A percentile compares a stretch with the other conserved stretches of the same genome.
phyloP scores from a whole-genome alignment of 257 asterid genomes.

The Nemophila menziesii region DNA sequence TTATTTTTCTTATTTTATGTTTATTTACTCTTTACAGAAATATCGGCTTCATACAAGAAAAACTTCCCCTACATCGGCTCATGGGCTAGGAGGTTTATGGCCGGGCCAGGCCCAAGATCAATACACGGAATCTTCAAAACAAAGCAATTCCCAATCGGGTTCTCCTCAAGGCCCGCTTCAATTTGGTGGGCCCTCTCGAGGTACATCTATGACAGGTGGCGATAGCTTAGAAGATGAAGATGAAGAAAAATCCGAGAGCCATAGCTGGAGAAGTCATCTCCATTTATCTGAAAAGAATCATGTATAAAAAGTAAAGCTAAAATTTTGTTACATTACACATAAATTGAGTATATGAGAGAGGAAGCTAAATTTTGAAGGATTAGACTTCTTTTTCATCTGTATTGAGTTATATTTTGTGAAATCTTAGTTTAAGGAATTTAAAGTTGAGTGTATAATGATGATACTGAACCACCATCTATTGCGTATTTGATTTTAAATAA shows the following conservation, averaged over 20 bases:
- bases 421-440: slow-evolving; percentile 9
- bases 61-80: slow-evolving; percentile 17
- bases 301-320: slow-evolving; percentile 17
- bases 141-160: slow-evolving; percentile 31
- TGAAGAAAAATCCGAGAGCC: slow-evolving; percentile 34
- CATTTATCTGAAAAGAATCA: slow-evolving; percentile 10
- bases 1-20: too few species aligned
- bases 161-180: slow-evolving; percentile 39
- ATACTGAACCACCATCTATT: slow-evolving; percentile 4
- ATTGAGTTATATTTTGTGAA: background rate
- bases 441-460: slow-evolving; percentile 6
- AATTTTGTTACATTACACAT: slow-evolving; percentile 15
- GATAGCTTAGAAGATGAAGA: slow-evolving; percentile 40
- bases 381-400: slow-evolving; percentile 21
- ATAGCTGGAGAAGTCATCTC: slow-evolving; percentile 27
- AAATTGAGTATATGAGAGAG: slow-evolving; percentile 27
- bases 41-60: slow-evolving; percentile 67
- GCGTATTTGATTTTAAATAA: too few species aligned
- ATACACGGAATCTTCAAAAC: slow-evolving; percentile 26
- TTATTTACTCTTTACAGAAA: slow-evolving; percentile 34
- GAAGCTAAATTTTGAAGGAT: slow-evolving; percentile 52
- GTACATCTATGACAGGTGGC: slow-evolving; percentile 33
- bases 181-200: slow-evolving; percentile 24
- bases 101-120: slow-evolving; percentile 25
- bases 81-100: slow-evolving; percentile 27